Evolutionary conservation across 345 rosid genomes (phyloP).

Genomic region (Cardamine occulta): DNA sequence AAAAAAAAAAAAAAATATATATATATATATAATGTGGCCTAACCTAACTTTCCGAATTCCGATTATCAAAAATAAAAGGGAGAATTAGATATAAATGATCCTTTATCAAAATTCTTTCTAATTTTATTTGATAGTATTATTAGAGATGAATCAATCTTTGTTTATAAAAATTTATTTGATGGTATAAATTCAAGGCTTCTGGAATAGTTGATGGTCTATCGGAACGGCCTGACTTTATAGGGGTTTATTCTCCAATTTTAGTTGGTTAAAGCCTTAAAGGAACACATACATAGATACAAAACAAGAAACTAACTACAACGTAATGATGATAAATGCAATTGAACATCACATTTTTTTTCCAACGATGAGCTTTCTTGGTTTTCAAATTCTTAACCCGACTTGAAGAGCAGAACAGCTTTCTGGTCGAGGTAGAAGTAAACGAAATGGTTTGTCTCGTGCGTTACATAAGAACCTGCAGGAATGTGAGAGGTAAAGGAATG

Average conservation of each 20-base stretch:
- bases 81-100: too few species aligned
- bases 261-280: constrained; percentile 30
- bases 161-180: too few species aligned
- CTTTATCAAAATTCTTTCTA: too few species aligned
- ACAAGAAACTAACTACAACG: constrained; percentile 37
- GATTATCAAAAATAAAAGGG: too few species aligned
- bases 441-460: constrained; percentile 97
- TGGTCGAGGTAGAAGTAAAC: constrained; percentile 94
- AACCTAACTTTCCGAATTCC: too few species aligned
- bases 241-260: constrained; percentile 15
- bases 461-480: constrained; percentile 85
- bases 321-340: constrained; percentile 24
- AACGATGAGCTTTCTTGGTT: constrained; percentile 23
- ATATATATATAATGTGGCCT: too few species aligned
- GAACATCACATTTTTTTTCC: constrained; percentile 3
- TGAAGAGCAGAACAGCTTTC: constrained; percentile 92
- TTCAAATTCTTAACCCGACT: constrained; percentile 64
- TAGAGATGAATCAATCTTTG: too few species aligned
- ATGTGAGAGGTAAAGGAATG: constrained; percentile 1
- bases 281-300: constrained; percentile 21
- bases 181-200: too few species aligned
- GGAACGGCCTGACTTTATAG: neutral
- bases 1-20: too few species aligned
- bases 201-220: too few species aligned
- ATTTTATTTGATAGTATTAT: too few species aligned